These are phyloP conservation scores for Lagenaria siceraria DNA, from an alignment of 306 rosid genomes.

Conservation along the genomic window DNA sequence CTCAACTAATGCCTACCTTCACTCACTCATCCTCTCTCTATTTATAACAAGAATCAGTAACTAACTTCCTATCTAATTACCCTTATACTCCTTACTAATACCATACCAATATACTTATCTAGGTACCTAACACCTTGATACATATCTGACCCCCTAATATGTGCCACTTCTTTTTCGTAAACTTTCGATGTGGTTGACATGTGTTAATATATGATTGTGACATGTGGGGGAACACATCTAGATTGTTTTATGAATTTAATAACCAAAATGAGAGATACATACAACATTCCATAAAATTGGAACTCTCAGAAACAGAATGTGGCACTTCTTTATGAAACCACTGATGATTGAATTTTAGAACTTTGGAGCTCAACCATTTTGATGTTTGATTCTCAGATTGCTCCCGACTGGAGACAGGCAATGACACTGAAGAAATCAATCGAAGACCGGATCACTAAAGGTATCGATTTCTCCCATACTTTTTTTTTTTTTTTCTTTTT, in stretches of 20 bases:
- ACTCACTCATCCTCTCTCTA: too few species aligned
- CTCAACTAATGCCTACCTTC: too few species aligned
- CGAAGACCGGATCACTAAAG: constrained; percentile 67
- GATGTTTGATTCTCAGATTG: constrained; percentile 41
- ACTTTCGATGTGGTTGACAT: background rate
- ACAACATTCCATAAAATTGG: background rate
- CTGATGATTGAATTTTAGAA: background rate
- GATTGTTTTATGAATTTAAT: background rate
- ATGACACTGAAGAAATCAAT: constrained; percentile 44
- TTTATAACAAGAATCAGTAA: too few species aligned
- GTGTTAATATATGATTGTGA: background rate
- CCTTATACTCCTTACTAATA: too few species aligned
- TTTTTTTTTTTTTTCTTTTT: background rate
- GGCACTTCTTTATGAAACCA: background rate
- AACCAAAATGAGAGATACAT: background rate
- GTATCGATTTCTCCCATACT: constrained; percentile 17
- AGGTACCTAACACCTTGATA: too few species aligned
- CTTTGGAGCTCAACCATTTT: background rate
- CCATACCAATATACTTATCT: too few species aligned
- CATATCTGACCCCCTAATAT: background rate
- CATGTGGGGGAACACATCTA: background rate
- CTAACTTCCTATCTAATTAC: too few species aligned
- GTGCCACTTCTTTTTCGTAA: background rate
- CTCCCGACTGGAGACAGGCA: constrained; percentile 96
- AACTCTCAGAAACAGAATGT: background rate